Conservation (phyloP, 2,329 filamentous ascomycete species). For the Rhynchosporium secalis region DNA sequence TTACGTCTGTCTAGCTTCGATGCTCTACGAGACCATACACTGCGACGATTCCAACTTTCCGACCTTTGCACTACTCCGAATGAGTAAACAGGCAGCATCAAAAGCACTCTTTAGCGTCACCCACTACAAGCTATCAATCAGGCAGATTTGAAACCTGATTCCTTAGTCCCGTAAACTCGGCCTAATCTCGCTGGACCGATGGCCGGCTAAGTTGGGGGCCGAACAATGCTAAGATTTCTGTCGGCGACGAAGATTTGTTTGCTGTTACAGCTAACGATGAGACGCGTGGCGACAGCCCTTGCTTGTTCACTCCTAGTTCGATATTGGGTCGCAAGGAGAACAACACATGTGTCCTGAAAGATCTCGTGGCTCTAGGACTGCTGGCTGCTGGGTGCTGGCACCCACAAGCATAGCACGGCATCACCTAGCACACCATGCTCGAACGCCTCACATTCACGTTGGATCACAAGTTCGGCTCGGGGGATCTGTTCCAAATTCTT, state of each 20-base stretch:
- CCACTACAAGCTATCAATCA: not conserved
- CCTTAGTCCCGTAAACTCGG: not conserved
- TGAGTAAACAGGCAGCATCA: not conserved
- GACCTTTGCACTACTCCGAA: not conserved
- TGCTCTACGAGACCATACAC: not conserved
- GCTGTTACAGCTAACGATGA: constrained; percentile 9
- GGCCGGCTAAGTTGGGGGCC: not conserved
- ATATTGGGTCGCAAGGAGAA: not conserved
- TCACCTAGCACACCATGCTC: not conserved
- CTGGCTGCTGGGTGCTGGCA: not conserved
- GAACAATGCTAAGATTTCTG: not conserved
- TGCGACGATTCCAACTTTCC: not conserved
- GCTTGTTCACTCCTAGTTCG: not conserved
- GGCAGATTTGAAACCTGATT: not conserved
- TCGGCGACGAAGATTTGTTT: not conserved
- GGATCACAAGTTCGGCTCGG: not conserved
- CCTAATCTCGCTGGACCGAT: not conserved
- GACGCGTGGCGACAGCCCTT: not conserved
- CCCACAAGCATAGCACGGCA: not conserved
- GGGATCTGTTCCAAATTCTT: no score
- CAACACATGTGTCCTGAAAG: not conserved
- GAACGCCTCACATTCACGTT: not conserved
- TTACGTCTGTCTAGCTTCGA: not conserved
- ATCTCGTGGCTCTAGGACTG: not conserved
- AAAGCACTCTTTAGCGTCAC: not conserved